Evolutionary conservation across 257 asterid genomes (phyloP), one percentile per base, ranked within the genome.

Genomic region (Haberlea rhodopensis): DNA sequence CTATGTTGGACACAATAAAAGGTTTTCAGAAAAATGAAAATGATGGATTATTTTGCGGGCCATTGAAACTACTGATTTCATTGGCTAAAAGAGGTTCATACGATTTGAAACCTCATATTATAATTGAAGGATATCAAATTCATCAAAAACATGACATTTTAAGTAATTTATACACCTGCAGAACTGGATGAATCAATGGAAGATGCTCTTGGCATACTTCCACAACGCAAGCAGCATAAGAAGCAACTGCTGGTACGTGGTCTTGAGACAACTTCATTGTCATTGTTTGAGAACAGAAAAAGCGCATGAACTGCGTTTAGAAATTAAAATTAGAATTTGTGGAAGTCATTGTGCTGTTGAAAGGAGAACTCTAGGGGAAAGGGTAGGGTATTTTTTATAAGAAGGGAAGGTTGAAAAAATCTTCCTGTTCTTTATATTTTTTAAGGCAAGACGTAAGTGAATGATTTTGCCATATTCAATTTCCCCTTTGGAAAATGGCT

Each of bases 131-230:
- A 43, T 43, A 15, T 43, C 8, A 43, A 16, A 15, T 43, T 43
- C 51, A 5, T 43, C 20, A 4, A 43, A 4, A 43, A 4, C 19
- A 43, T 43, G 51, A 43, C 19, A 3, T 43, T 43, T 40, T n/a
- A 63, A 77, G 22, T 60, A 63, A 57, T 55, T 34, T 56, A 26
- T 72, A 40, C 66, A 66, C 54, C 57, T 80, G 75, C 89, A 92
- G 99, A 92, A 80, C 79, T 92, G 78, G 95, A 92, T 65, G 99
- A 92, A 76, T 83, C 95, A 48, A 92, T 85, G 81, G 88, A 89
- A 70, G 99, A 92, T 70, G 97, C 97, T 72, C 91, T 92, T 75
- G 99, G 99, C 65, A 86, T 94, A 76, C 96, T 94, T 68, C 99
- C 97, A 52, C 96, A 90, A 71, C 82, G 97, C 63, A 94, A 90